Percentiles rank a stretch among this genome's conserved stretches.
These are phyloP conservation scores for Sergeia podlipaevii DNA, from an alignment of 208 protist species.

Conservation along the genomic window DNA sequence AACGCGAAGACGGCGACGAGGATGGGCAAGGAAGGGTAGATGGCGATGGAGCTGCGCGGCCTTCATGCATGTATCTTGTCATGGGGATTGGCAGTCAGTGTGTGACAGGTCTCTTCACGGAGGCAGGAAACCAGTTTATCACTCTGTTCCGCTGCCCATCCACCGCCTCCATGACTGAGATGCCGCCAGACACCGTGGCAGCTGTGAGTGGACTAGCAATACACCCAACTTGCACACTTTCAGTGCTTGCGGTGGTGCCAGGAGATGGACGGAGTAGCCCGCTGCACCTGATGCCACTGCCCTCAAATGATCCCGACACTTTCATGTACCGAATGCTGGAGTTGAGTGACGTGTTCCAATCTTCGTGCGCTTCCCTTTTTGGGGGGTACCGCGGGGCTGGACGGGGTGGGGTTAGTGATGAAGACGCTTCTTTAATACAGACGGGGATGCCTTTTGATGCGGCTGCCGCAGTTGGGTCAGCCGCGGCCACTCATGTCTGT, in stretches of 20 bases:
- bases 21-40: too few relatives aligned
- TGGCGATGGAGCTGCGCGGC: too few relatives aligned
- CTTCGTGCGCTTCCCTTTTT: too few relatives aligned
- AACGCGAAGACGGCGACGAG: too few relatives aligned
- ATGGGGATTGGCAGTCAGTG: too few relatives aligned
- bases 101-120: too few relatives aligned
- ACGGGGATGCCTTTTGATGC: too few relatives aligned
- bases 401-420: too few relatives aligned
- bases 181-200: conserved; percentile 19
- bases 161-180: conserved; percentile 16
- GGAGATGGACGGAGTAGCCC: conserved; percentile 21
- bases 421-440: too few relatives aligned
- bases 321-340: conserved; percentile 18
- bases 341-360: background rate
- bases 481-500: background rate
- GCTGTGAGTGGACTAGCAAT: conserved; percentile 47
- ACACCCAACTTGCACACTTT: conserved; percentile 52
- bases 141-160: conserved; percentile 43
- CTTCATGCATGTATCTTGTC: too few relatives aligned
- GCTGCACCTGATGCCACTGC: conserved; percentile 38
- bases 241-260: conserved; percentile 34
- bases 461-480: background rate
- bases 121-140: too few relatives aligned
- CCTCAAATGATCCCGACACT: conserved; percentile 7
- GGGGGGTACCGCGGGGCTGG: too few relatives aligned